Conservation (phyloP, 192 early-diverging fungal species). For the Coemansia sp. region DNA sequence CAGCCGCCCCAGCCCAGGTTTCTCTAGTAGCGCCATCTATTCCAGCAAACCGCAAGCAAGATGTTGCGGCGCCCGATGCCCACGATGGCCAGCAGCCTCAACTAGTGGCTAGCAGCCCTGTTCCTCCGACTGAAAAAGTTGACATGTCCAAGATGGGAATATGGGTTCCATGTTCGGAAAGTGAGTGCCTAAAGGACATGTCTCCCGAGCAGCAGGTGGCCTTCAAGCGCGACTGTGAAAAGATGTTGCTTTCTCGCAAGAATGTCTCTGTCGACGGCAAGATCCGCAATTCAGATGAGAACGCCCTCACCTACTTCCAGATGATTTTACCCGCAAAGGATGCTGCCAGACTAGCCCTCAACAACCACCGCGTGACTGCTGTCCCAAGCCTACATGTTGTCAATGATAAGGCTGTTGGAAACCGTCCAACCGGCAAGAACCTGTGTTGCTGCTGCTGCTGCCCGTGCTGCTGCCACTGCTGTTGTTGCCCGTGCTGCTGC, state of each 20-base stretch:
- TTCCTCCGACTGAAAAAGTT: neutral
- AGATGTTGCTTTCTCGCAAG: constrained; percentile 25
- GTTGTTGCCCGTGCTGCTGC: constrained; percentile 32
- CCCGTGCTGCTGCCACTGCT: constrained; percentile 31
- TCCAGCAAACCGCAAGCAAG: constrained; percentile 13
- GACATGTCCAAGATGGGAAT: constrained; percentile 13
- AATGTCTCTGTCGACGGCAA: constrained; percentile 12
- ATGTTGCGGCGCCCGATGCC: neutral
- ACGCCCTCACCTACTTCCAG: constrained; percentile 31
- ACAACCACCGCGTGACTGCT: constrained; percentile 9
- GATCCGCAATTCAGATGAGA: constrained; percentile 25
- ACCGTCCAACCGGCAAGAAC: constrained; percentile 42
- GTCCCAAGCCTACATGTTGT: neutral
- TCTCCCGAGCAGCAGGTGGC: constrained; percentile 32
- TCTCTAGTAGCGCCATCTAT: constrained; percentile 12
- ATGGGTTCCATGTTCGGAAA: constrained; percentile 39
- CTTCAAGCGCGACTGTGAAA: constrained; percentile 40
- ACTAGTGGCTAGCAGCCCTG: neutral
- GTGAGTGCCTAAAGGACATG: constrained; percentile 39
- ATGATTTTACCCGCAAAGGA: constrained; percentile 23
- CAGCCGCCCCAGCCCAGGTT: neutral
- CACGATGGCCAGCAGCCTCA: constrained; percentile 3
- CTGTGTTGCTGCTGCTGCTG: constrained; percentile 44
- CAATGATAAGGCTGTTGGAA: constrained; percentile 19
- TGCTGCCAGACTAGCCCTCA: neutral